Evolutionary conservation across 192 early-diverging fungal genomes (phyloP).

Genomic region (Mortierella antarctica): DNA sequence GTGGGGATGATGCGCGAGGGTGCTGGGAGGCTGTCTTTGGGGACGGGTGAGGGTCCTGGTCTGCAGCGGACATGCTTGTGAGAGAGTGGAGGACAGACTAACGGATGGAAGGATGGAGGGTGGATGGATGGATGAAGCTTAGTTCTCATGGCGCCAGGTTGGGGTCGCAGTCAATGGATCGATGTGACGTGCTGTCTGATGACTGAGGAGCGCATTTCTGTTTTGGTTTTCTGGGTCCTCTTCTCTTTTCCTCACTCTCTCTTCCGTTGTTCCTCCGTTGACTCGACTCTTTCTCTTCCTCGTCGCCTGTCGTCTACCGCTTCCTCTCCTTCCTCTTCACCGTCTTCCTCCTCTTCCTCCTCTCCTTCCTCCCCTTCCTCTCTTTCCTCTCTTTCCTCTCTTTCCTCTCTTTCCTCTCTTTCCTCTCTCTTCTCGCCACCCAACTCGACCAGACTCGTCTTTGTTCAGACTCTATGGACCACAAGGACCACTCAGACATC

Average conservation of each 20-base stretch:
- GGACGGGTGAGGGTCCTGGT: neutral
- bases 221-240: too few species aligned
- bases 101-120: neutral
- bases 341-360: too few species aligned
- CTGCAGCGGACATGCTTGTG: constrained; percentile 15
- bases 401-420: neutral
- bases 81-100: neutral
- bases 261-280: too few species aligned
- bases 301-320: neutral
- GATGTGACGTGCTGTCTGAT: too few species aligned
- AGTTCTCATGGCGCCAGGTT: too few species aligned
- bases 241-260: too few species aligned
- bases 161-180: too few species aligned
- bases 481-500: constrained; percentile 18
- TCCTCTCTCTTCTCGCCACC: neutral
- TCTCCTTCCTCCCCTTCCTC: neutral
- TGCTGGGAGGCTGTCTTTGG: neutral
- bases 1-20: neutral
- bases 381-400: neutral
- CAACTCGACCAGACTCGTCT: neutral
- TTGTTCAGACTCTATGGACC: neutral
- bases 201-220: too few species aligned
- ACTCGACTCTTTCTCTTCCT: too few species aligned
- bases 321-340: neutral
- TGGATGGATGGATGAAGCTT: too few species aligned